These are phyloP conservation scores for Kalaharituber pfeilii DNA, from an alignment of 2,329 filamentous ascomycete species.

Conservation along the genomic window DNA sequence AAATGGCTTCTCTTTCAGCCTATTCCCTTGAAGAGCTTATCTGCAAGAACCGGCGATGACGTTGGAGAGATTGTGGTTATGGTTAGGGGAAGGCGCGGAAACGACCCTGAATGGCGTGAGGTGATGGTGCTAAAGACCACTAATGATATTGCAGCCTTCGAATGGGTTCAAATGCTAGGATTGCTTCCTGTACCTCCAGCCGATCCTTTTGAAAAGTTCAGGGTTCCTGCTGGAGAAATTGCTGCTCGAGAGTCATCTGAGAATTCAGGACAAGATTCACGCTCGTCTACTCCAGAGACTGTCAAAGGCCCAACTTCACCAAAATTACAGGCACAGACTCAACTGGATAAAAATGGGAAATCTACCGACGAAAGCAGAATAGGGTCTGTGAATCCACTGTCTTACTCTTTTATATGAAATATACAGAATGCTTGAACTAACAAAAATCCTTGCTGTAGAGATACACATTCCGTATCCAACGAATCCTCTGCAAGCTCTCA, in stretches of 20 bases:
- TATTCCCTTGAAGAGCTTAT: slow-evolving; percentile 53
- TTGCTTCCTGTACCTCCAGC: slow-evolving; percentile 43
- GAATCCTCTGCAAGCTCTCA: not conserved
- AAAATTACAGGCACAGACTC: not conserved
- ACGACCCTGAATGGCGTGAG: slow-evolving; percentile 59
- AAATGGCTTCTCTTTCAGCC: slow-evolving; percentile 81
- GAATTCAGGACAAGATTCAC: slow-evolving; percentile 4
- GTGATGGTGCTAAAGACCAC: slow-evolving; percentile 60
- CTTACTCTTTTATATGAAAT: not conserved
- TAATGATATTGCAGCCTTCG: slow-evolving; percentile 53
- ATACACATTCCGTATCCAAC: not conserved
- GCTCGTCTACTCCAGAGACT: slow-evolving; percentile 13
- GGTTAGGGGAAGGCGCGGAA: slow-evolving; percentile 54
- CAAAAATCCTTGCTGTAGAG: not conserved
- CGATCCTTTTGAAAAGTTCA: slow-evolving; percentile 29
- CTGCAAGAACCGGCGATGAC: slow-evolving; percentile 46
- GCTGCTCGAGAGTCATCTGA: slow-evolving; percentile 30
- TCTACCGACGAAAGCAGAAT: not conserved
- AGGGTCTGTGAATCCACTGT: not conserved
- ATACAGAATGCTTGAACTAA: not conserved
- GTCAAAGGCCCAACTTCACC: slow-evolving; percentile 3
- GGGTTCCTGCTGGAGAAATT: slow-evolving; percentile 22
- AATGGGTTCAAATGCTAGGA: slow-evolving; percentile 83
- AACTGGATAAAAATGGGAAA: not conserved
- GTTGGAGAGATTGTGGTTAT: slow-evolving; percentile 32